Evolutionary conservation across 257 asterid genomes (phyloP).

Genomic region (Solanum chmielewskii): DNA sequence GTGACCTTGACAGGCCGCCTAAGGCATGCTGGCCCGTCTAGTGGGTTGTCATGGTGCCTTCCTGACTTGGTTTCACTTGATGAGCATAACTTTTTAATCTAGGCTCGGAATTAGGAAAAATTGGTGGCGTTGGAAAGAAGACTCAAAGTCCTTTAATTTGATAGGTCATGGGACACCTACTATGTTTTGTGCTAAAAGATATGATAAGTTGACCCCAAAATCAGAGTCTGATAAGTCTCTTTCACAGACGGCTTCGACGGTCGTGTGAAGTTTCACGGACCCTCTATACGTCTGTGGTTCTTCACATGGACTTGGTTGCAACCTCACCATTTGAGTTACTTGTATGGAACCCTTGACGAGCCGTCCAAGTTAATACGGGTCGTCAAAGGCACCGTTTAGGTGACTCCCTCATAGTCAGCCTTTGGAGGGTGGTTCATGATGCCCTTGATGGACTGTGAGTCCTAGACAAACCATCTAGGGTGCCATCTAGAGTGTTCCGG

Average conservation of each 20-base stretch:
- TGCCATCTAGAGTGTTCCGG: neutral
- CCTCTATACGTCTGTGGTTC: neutral
- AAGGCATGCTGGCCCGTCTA: neutral
- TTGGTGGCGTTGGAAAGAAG: neutral
- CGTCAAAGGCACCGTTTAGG: neutral
- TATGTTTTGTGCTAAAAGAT: neutral
- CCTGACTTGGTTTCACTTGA: neutral
- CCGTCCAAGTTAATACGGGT: too few relatives aligned
- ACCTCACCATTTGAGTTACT: neutral
- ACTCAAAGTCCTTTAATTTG: neutral
- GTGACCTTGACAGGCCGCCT: neutral
- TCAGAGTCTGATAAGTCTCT: neutral
- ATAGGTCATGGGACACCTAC: neutral
- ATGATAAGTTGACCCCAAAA: neutral
- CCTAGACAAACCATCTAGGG: neutral
- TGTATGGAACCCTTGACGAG: neutral
- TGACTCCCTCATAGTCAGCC: neutral
- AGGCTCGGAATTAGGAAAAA: neutral
- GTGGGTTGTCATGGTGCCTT: neutral
- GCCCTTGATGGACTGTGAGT: neutral
- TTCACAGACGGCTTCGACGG: neutral
- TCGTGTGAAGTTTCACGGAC: neutral
- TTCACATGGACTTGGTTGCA: neutral
- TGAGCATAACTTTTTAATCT: too few relatives aligned
- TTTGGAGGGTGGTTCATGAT: neutral